Base-by-base conservation (phyloP, 2,329 filamentous ascomycete genomes). In the Fusarium incarnatum region DNA sequence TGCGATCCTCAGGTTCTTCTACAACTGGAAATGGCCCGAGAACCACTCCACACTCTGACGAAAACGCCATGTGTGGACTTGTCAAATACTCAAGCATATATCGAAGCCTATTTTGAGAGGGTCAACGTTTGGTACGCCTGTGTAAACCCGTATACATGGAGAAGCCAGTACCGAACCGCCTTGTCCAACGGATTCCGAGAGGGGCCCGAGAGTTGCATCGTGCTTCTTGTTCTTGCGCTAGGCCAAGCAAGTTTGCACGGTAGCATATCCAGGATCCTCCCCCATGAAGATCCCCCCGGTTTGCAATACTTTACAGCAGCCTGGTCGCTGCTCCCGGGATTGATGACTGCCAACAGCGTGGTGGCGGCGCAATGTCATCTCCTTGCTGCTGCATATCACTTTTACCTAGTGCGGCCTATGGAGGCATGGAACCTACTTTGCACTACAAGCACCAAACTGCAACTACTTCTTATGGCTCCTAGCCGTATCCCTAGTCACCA, bases 91-190 rank as follows among this genome's bases (percentile, higher is more conserved):
- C 86, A 89, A 48, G 86, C 89, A 6, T 94, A 94, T 77, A 91
- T 93, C 42, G 89, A 92, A 75, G 90, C 92, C 2, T 95, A 93
- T 78, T 96, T 95, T 75, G 89, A 92, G 61, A 86, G 91, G 44
- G 93, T 94, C 64, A 95, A 95, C 70, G 86, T 94, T 5, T 95
- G 93, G 91, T 95, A 95, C 75, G 92, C 93, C 12, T 94, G 92
- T 73, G 92, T 96, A 34, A 94, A 94, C 76, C 92, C 92, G 2
- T 92, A 92, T 78, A 92, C 89, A 3, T 96, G 93, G 92, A 85
- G 87, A 44, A 89, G 86, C 64, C 91, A 94, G 77, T 94, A 94
- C 77, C 88, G 90, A 28, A 91, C 87, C 7, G 93, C 93, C 0
- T 84, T 94, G 9, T 91, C 91, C 4, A 91, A 91, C 70, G 90